Conservation (phyloP, 2,329 filamentous ascomycete species). For the Cytospora piceae region DNA sequence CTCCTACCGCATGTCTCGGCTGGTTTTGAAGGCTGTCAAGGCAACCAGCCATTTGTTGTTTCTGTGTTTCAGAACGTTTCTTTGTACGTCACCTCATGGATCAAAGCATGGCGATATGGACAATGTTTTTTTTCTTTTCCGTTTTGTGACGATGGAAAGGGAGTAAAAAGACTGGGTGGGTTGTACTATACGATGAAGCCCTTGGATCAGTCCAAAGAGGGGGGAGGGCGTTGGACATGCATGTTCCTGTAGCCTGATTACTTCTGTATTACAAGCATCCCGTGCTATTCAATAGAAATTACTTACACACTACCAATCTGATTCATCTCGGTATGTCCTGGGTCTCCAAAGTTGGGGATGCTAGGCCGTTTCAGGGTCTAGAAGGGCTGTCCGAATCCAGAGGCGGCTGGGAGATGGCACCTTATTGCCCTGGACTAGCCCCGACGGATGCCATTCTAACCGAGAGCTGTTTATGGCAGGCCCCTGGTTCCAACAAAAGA, state of each 20-base stretch:
- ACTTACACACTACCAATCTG: not conserved
- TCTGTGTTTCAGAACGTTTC: not conserved
- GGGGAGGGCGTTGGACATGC: not conserved
- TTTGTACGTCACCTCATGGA: not conserved
- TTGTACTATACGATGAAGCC: not conserved
- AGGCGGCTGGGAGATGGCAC: not conserved
- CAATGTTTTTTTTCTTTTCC: not conserved
- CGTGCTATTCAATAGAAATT: not conserved
- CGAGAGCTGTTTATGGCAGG: not conserved
- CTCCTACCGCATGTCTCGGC: not conserved
- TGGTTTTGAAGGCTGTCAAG: not conserved
- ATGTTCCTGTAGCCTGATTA: not conserved
- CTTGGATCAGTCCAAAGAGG: not conserved
- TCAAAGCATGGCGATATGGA: conserved; percentile 8
- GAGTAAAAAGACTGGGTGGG: not conserved
- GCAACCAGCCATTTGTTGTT: not conserved
- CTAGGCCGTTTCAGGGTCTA: not conserved
- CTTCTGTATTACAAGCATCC: not conserved
- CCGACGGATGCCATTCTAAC: not conserved
- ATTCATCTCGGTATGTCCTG: not conserved
- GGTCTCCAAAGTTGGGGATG: not conserved
- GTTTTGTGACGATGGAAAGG: not conserved
- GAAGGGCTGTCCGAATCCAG: not conserved
- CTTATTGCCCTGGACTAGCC: not conserved
- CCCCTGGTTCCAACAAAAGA: not conserved